Conservation (phyloP, 495 filamentous ascomycete genomes). For the Platismatia glauca region DNA sequence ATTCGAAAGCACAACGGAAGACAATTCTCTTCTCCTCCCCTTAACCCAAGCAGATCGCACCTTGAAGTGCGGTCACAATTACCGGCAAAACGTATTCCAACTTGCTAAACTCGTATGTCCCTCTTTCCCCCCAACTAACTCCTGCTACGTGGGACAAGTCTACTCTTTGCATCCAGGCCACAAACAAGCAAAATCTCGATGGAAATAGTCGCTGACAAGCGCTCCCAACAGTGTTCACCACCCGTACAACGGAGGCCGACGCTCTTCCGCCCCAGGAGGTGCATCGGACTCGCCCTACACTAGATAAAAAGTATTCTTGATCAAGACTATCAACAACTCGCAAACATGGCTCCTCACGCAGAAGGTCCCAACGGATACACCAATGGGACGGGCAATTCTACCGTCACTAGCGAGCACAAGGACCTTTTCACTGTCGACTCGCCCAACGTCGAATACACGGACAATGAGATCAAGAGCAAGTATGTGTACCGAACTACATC, state of each 20-base stretch:
- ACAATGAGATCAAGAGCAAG: slow-evolving; percentile 79
- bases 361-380: slow-evolving; percentile 58
- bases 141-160: neutral
- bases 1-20: neutral
- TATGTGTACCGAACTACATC: slow-evolving; percentile 94
- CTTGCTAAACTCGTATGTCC: slow-evolving; percentile 76
- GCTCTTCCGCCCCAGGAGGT: slow-evolving; percentile 79
- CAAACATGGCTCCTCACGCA: slow-evolving; percentile 90
- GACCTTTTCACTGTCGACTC: slow-evolving; percentile 80
- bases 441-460: slow-evolving; percentile 85
- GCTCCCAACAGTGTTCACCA: slow-evolving; percentile 66
- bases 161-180: neutral
- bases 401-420: slow-evolving; percentile 30
- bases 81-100: slow-evolving; percentile 85
- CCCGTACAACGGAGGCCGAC: slow-evolving; percentile 94
- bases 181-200: neutral
- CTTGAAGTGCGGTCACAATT: slow-evolving; percentile 43
- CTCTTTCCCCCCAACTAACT: slow-evolving; percentile 1
- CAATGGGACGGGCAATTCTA: slow-evolving; percentile 56
- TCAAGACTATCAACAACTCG: slow-evolving; percentile 14
- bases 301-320: slow-evolving; percentile 23
- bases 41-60: slow-evolving; percentile 20
- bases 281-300: slow-evolving; percentile 64
- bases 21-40: neutral
- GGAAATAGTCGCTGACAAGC: neutral